Conservation (phyloP, 1,284 basidiomycete species). For the Cryptococcus amylolentus region DNA sequence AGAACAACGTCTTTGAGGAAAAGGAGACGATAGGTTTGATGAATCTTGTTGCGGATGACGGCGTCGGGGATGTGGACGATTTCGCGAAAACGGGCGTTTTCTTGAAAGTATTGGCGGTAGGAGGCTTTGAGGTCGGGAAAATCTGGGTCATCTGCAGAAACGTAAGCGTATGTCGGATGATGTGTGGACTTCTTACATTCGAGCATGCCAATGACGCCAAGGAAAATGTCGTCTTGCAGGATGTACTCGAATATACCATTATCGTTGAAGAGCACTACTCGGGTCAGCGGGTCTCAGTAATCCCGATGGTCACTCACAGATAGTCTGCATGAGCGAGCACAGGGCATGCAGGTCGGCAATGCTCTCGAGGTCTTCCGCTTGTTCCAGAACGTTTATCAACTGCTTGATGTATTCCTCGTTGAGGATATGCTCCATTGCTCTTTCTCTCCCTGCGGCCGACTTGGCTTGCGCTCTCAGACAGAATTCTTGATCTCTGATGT, state of each 20-base stretch:
- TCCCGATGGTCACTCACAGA: slow-evolving; percentile 60
- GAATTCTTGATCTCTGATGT: slow-evolving; percentile 45
- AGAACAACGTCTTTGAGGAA: slow-evolving; percentile 98
- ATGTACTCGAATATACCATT: slow-evolving; percentile 93
- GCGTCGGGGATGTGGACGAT: slow-evolving; percentile 76
- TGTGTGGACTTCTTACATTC: slow-evolving; percentile 66
- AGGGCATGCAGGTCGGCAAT: slow-evolving; percentile 83
- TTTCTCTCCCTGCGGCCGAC: slow-evolving; percentile 54
- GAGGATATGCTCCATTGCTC: slow-evolving; percentile 75
- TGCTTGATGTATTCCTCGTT: slow-evolving; percentile 76
- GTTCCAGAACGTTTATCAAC: slow-evolving; percentile 75
- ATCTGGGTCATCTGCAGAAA: slow-evolving; percentile 82
- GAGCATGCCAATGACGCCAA: slow-evolving; percentile 90
- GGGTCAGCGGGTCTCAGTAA: not conserved
- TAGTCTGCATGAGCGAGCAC: slow-evolving; percentile 90
- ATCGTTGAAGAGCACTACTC: slow-evolving; percentile 89
- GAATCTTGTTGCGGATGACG: slow-evolving; percentile 76
- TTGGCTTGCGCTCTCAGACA: slow-evolving; percentile 43
- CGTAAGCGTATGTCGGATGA: not conserved
- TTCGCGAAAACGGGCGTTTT: slow-evolving; percentile 77
- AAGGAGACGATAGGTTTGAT: slow-evolving; percentile 91
- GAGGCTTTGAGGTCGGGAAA: slow-evolving; percentile 93
- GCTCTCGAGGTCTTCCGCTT: slow-evolving; percentile 89
- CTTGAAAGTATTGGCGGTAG: slow-evolving; percentile 85
- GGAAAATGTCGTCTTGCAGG: slow-evolving; percentile 86